A percentile compares a stretch with the other conserved stretches of the same genome.
phyloP scores from a whole-genome alignment of 2,329 filamentous ascomycete genomes.

The Arthrobotrys megalospora region DNA sequence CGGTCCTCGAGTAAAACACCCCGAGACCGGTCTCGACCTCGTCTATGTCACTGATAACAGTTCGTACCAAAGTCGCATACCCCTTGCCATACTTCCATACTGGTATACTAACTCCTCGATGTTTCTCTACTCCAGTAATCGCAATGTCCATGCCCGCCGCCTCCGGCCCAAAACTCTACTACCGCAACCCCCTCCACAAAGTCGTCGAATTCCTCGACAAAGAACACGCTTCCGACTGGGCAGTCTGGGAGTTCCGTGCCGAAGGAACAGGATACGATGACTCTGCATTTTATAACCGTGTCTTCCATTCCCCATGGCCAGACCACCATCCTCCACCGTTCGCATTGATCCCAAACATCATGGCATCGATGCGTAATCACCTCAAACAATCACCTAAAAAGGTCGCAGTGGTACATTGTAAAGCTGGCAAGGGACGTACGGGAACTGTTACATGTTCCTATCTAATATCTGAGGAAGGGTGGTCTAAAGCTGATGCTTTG shows the following conservation, averaged over 20 bases:
- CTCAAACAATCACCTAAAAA: slow-evolving; percentile 74
- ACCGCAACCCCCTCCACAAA: slow-evolving; percentile 90
- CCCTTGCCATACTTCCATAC: background rate
- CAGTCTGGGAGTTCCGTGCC: slow-evolving; percentile 97
- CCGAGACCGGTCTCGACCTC: slow-evolving; percentile 89
- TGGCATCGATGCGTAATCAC: slow-evolving; percentile 95
- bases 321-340: slow-evolving; percentile 98
- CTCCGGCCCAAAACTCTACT: slow-evolving; percentile 90
- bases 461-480: slow-evolving; percentile 87
- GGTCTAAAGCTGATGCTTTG: slow-evolving; percentile 76
- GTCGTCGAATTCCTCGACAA: slow-evolving; percentile 89
- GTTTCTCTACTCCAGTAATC: slow-evolving; percentile 69
- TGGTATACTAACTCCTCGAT: slow-evolving; percentile 63
- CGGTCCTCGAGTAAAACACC: slow-evolving; percentile 84
- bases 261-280: slow-evolving; percentile 98
- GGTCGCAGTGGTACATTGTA: slow-evolving; percentile 94
- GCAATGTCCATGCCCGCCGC: slow-evolving; percentile 88
- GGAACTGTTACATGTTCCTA: slow-evolving; percentile 91
- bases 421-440: slow-evolving; percentile 93
- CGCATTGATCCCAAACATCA: slow-evolving; percentile 85
- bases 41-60: slow-evolving; percentile 94
- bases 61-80: slow-evolving; percentile 70
- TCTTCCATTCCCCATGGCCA: slow-evolving; percentile 94
- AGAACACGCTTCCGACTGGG: slow-evolving; percentile 87
- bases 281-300: slow-evolving; percentile 84